Conservation (phyloP, 225 moss, liverwort and hornwort species). For the Ulota crispa region DNA sequence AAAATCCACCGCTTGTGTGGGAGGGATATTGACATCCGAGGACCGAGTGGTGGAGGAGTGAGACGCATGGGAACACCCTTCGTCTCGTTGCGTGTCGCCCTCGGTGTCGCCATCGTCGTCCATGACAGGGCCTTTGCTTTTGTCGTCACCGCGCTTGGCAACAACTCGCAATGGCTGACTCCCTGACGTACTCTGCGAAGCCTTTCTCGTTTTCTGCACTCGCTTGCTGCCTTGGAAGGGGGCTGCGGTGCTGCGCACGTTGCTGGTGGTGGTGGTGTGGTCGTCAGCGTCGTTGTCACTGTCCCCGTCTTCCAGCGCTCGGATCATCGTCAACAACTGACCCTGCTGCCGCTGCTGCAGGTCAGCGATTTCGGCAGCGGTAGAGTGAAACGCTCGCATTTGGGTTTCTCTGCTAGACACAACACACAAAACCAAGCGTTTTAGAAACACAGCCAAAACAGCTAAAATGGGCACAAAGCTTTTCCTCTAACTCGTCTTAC, state of each 20-base stretch:
- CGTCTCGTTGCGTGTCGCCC: constrained; percentile 77
- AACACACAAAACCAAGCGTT: background rate
- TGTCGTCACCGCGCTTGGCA: constrained; percentile 30
- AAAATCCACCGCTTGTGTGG: constrained; percentile 39
- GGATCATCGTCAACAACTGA: constrained; percentile 80
- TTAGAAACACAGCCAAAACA: too few relatives aligned
- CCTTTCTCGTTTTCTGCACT: constrained; percentile 18
- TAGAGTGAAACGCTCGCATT: constrained; percentile 96
- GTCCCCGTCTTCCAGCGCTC: constrained; percentile 91
- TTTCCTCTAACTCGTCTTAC: too few relatives aligned
- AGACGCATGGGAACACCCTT: constrained; percentile 44
- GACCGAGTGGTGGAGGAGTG: constrained; percentile 31
- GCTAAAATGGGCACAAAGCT: too few relatives aligned
- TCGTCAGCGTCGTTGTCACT: constrained; percentile 59
- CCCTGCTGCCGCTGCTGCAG: constrained; percentile 71
- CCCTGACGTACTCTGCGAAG: constrained; percentile 37
- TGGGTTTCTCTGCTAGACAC: constrained; percentile 96
- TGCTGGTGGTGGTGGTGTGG: constrained; percentile 10
- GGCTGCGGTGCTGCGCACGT: constrained; percentile 37
- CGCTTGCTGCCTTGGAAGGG: constrained; percentile 28
- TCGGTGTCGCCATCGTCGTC: constrained; percentile 40
- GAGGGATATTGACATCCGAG: constrained; percentile 33
- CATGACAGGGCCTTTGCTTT: constrained; percentile 28
- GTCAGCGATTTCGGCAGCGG: constrained; percentile 86
- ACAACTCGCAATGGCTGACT: constrained; percentile 34